Evolutionary conservation across 1,284 basidiomycete genomes (phyloP).

Genomic region (Cryptococcus sp.): DNA sequence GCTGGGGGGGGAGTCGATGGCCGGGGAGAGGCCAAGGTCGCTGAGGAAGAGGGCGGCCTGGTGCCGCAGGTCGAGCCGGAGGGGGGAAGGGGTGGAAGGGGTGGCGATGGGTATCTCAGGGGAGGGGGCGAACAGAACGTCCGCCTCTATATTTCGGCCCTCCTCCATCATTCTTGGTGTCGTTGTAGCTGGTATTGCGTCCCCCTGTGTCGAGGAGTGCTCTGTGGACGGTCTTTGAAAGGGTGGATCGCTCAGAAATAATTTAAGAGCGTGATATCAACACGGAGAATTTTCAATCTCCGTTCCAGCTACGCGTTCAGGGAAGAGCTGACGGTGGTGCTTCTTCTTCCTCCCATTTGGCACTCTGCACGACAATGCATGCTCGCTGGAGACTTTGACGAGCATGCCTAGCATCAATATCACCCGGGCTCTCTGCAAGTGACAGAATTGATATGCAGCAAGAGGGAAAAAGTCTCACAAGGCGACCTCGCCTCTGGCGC

Average conservation of each 20-base stretch:
- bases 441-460: too few species aligned
- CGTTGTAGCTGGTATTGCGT: slow-evolving; percentile 2
- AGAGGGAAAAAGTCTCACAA: too few species aligned
- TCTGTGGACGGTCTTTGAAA: neutral
- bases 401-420: too few species aligned
- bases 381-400: too few species aligned
- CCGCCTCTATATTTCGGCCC: slow-evolving; percentile 7
- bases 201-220: neutral
- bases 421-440: too few species aligned
- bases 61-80: slow-evolving; percentile 15
- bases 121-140: slow-evolving; percentile 1
- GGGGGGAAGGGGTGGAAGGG: slow-evolving; percentile 6
- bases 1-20: neutral
- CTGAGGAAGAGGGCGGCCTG: slow-evolving; percentile 10
- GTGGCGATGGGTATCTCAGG: neutral
- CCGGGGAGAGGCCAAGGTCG: slow-evolving; percentile 8
- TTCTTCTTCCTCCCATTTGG: too few species aligned
- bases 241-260: slow-evolving; percentile 6
- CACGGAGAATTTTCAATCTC: too few species aligned
- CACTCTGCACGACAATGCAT: too few species aligned
- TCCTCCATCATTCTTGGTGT: neutral
- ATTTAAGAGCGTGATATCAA: slow-evolving; percentile 1
- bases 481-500: too few species aligned
- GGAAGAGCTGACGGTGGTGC: too few species aligned
- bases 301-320: too few species aligned